Conservation (phyloP, 2,329 filamentous ascomycete species). For the Neoascochyta sp. region DNA sequence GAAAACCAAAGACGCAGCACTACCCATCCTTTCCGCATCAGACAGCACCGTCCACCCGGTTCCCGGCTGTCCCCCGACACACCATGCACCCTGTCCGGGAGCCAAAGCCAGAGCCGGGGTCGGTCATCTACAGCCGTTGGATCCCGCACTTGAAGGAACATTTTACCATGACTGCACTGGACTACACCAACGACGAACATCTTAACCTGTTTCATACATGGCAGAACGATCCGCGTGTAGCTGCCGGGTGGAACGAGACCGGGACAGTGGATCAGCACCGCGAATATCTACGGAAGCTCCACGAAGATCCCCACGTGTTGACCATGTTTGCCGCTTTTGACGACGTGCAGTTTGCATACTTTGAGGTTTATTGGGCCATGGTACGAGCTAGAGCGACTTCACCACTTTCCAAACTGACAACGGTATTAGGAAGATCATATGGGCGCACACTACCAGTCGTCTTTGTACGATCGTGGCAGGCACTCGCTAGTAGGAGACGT, state of each 20-base stretch:
- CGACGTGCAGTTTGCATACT: conserved; percentile 69
- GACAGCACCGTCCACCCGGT: conserved; percentile 48
- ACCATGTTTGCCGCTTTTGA: conserved; percentile 69
- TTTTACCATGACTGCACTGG: conserved; percentile 72
- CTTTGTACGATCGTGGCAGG: conserved; percentile 56
- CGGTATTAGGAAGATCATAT: conserved; percentile 54
- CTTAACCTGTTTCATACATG: conserved; percentile 70
- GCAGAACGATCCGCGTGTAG: conserved; percentile 81
- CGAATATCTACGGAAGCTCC: conserved; percentile 64
- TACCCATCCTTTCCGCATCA: conserved; percentile 44
- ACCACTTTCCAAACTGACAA: conserved; percentile 21
- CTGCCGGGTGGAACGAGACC: conserved; percentile 75
- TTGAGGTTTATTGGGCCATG: conserved; percentile 76
- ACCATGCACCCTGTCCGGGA: conserved; percentile 68
- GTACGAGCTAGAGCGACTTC: too few relatives aligned
- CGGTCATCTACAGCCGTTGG: conserved; percentile 72
- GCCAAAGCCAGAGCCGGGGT: conserved; percentile 66
- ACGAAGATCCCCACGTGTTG: conserved; percentile 69
- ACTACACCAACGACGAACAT: conserved; percentile 62
- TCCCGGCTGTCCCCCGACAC: conserved; percentile 50
- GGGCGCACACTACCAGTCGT: conserved; percentile 56
- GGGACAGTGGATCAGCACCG: conserved; percentile 72
- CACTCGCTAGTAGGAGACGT: conserved; percentile 59
- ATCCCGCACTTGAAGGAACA: conserved; percentile 71
- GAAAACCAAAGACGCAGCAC: conserved; percentile 38